Conservation (phyloP, 2,329 filamentous ascomycete genomes). For the Xylaria sp. region DNA sequence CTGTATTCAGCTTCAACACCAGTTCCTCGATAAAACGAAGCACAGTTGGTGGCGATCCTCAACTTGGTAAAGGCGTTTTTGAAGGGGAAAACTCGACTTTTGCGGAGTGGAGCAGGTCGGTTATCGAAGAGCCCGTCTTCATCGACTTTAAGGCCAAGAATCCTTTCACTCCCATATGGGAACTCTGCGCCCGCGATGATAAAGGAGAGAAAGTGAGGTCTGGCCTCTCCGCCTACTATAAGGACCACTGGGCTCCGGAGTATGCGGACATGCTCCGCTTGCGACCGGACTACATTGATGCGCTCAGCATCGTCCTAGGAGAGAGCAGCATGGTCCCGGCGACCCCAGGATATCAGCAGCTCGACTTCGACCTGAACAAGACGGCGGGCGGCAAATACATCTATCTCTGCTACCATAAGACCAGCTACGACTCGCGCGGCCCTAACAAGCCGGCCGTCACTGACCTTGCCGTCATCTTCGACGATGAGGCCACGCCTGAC, state of each 20-base stretch:
- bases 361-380: neutral
- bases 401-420: conserved; percentile 6
- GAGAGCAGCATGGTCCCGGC: neutral
- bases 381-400: conserved; percentile 1
- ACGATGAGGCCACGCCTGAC: neutral
- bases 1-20: conserved; percentile 3
- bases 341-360: neutral
- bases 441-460: neutral
- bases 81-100: neutral
- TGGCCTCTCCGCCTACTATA: neutral
- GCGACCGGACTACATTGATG: neutral
- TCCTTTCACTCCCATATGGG: neutral
- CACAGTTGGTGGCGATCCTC: conserved; percentile 1
- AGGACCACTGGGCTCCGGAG: neutral
- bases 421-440: conserved; percentile 1
- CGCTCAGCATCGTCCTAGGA: neutral
- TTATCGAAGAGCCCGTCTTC: neutral
- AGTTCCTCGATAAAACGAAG: neutral
- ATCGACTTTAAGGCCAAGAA: neutral
- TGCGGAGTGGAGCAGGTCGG: neutral
- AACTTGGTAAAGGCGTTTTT: neutral
- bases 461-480: conserved; percentile 3
- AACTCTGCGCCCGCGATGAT: neutral
- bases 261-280: neutral
- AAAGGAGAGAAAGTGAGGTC: conserved; percentile 1